Conservation (phyloP, 768 basidiomycete genomes). For the Psilocybe cyanescens region DNA sequence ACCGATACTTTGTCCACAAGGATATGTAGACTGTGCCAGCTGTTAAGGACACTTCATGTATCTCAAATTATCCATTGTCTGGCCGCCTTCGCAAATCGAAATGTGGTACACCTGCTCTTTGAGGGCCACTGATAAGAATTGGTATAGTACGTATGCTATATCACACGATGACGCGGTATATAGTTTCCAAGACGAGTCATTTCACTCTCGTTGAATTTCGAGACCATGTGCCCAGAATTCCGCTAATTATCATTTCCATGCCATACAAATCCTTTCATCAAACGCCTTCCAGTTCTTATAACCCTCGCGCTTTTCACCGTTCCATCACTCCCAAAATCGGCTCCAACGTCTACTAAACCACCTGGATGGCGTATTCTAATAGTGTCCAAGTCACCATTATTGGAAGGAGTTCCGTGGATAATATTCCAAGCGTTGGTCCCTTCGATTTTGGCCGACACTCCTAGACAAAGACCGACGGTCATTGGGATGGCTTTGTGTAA, state of each 20-base stretch:
- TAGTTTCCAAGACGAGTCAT: no score
- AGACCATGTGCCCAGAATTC: neutral
- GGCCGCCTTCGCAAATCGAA: no score
- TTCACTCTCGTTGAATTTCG: no score
- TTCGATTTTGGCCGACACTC: constrained; percentile 61
- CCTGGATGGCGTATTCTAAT: constrained; percentile 66
- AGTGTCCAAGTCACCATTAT: constrained; percentile 25
- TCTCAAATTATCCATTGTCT: no score
- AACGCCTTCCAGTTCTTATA: constrained; percentile 65
- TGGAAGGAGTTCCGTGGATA: constrained; percentile 23
- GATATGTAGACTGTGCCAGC: no score
- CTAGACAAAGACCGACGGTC: constrained; percentile 73
- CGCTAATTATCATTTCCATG: constrained; percentile 43
- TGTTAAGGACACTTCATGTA: no score
- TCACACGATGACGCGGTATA: no score
- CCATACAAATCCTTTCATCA: constrained; percentile 75
- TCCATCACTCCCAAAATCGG: constrained; percentile 50
- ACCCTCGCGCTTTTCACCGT: constrained; percentile 62
- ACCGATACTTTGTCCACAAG: no score
- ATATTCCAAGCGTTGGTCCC: constrained; percentile 59
- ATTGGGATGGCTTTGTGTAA: constrained; percentile 73
- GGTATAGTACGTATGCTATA: no score
- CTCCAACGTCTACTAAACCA: constrained; percentile 70
- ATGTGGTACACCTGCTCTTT: no score
- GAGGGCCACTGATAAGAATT: no score